Conservation (phyloP, 108 stramenopile species). For the Cyclotella kingstonii region DNA sequence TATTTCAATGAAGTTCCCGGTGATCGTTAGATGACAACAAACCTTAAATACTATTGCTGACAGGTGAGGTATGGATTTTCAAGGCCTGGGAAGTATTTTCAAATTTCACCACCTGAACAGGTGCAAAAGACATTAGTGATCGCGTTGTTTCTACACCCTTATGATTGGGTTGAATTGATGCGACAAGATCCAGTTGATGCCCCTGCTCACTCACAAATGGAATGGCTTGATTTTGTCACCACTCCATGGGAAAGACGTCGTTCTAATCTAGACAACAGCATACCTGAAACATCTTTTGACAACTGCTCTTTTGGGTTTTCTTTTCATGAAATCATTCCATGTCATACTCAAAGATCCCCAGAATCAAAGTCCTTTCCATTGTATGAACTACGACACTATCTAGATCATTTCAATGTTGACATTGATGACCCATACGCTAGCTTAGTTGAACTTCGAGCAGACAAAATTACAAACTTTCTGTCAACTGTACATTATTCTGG, state of each 20-base stretch:
- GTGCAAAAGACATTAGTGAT: slow-evolving; percentile 30
- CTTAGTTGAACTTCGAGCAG: slow-evolving; percentile 49
- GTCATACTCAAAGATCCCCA: slow-evolving; percentile 32
- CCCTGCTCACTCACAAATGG: slow-evolving; percentile 41
- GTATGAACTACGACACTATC: slow-evolving; percentile 34
- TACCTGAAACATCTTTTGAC: slow-evolving; percentile 25
- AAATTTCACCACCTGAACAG: slow-evolving; percentile 24
- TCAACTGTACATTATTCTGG: slow-evolving; percentile 27
- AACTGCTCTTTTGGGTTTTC: slow-evolving; percentile 42
- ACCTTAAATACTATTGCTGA: neutral
- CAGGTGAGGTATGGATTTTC: slow-evolving; percentile 30
- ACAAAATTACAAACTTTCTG: slow-evolving; percentile 55
- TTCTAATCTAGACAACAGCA: slow-evolving; percentile 36
- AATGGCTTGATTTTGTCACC: slow-evolving; percentile 51
- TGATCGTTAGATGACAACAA: too few species aligned
- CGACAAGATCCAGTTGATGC: slow-evolving; percentile 51
- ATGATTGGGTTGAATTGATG: slow-evolving; percentile 63
- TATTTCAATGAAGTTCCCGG: too few species aligned
- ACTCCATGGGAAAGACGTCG: slow-evolving; percentile 51
- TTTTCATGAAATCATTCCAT: slow-evolving; percentile 45
- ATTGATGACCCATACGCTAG: slow-evolving; percentile 22
- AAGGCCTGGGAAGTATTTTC: slow-evolving; percentile 52
- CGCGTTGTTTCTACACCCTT: slow-evolving; percentile 43
- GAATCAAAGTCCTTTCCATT: slow-evolving; percentile 38
- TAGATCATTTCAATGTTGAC: slow-evolving; percentile 3